Evolutionary conservation across 2,329 filamentous ascomycete genomes (phyloP).

Genomic region (Talaromyces albobiverticillius): DNA sequence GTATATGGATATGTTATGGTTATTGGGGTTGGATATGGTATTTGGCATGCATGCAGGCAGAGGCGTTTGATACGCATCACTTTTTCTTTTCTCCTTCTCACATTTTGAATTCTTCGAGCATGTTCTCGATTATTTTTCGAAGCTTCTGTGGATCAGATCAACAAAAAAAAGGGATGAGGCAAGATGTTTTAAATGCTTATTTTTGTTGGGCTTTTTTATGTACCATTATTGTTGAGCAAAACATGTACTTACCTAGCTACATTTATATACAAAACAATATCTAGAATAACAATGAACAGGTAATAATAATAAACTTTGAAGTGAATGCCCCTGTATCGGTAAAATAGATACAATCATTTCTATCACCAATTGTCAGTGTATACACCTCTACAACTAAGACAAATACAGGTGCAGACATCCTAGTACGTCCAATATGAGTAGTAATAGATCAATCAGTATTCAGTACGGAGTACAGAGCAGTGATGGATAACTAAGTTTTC

Average conservation of each 20-base stretch:
- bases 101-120: neutral
- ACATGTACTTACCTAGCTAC: too few relatives aligned
- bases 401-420: too few relatives aligned
- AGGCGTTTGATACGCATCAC: conserved; percentile 10
- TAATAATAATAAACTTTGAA: too few relatives aligned
- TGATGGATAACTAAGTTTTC: too few relatives aligned
- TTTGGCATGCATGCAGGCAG: neutral
- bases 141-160: neutral
- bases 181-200: neutral
- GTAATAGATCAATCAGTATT: too few relatives aligned
- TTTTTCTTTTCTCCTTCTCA: neutral
- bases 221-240: neutral
- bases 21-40: neutral
- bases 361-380: too few relatives aligned
- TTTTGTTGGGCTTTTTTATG: neutral
- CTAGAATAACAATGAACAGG: too few relatives aligned
- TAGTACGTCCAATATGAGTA: too few relatives aligned
- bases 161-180: neutral
- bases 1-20: neutral
- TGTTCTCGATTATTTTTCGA: neutral
- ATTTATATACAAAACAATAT: neutral
- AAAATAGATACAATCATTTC: too few relatives aligned
- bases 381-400: too few relatives aligned
- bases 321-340: too few relatives aligned
- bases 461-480: too few relatives aligned